Base-by-base conservation (phyloP, 192 early-diverging fungal genomes). In the Bifiguratus adelaidae region DNA sequence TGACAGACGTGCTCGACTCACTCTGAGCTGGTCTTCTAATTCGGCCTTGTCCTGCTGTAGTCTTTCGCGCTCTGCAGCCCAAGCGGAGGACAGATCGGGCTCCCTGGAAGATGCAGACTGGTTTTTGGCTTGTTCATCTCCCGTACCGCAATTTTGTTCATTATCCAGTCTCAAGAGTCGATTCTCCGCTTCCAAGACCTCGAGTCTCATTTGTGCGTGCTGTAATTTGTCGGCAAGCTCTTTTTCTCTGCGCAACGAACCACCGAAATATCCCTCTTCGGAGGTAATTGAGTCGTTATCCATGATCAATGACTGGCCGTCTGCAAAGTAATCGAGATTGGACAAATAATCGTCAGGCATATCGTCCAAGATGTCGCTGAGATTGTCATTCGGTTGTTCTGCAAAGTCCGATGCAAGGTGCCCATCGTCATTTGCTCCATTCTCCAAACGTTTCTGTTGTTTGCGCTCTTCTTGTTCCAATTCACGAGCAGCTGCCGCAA, bases 141-240 rank as follows among this genome's bases (percentile, higher is more conserved):
- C 20, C 5, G 41, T 19, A 11, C 47, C 41, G 2, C 15, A 28
- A 28, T 74, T 76, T 44, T 86, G 78, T 16, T 67, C 70, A 36
- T 77, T 73, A 47, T 84, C 75, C 0, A 81, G 58, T 26, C 81
- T 79, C 26, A 88, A 60, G 19, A 77, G 60, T 26, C 72, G 72
- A 45, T 88, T 88, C 48, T 88, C 81, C 0, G 81, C 79, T 43
- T 85, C 75, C 6, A 83, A 67, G 36, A 79, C 71, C 22, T 83
- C 81, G 27, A 85, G 66, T 15, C 78, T 69, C 25, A 79, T 47
- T 34, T 73, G 71, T 16, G 85, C 57, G 41, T 82, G 74, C 33
- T 81, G 75, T n/a, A 78, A 36, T 3, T 60, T 60, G 19, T 65
- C 48, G 3, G 58, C 53, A n/a, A 56, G 47, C 19, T 58, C 54